These are phyloP conservation scores for Pseudodiploospora longispora DNA, from an alignment of 2,329 filamentous ascomycete genomes.

Conservation along the genomic window DNA sequence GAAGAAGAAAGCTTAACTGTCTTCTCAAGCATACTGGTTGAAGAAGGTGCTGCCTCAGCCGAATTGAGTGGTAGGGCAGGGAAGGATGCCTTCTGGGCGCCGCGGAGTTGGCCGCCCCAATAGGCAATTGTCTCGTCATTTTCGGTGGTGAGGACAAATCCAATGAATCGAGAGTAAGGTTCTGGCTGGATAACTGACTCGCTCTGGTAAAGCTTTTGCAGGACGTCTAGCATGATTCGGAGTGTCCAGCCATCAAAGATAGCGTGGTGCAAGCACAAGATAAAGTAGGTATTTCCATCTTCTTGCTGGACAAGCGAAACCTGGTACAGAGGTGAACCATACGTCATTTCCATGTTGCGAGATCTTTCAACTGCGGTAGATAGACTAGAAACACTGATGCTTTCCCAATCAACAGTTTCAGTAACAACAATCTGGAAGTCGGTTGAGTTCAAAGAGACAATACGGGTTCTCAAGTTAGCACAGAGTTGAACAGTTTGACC, in stretches of 20 bases:
- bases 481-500: slow-evolving; percentile 1
- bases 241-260: slow-evolving; percentile 21
- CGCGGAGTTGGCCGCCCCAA: slow-evolving; percentile 10
- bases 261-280: slow-evolving; percentile 19
- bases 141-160: slow-evolving; percentile 4
- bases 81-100: slow-evolving; percentile 7
- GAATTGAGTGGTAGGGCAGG: not conserved
- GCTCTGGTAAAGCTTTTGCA: slow-evolving; percentile 6
- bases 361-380: not conserved
- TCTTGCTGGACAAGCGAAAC: not conserved
- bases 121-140: slow-evolving; percentile 3
- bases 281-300: slow-evolving; percentile 6
- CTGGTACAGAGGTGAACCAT: slow-evolving; percentile 4
- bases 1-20: not conserved
- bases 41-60: not conserved
- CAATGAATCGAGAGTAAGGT: slow-evolving; percentile 3
- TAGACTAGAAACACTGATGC: not conserved
- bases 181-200: not conserved
- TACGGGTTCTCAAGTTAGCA: slow-evolving; percentile 5
- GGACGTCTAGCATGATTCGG: slow-evolving; percentile 9
- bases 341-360: slow-evolving; percentile 2
- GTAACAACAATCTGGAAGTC: slow-evolving; percentile 9
- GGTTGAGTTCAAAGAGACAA: slow-evolving; percentile 7
- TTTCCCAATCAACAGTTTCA: slow-evolving; percentile 5
- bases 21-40: not conserved